Percentiles rank a stretch among this genome's conserved stretches.
phyloP scores from a whole-genome alignment of 2,329 filamentous ascomycete species.

The Diaporthe eres region DNA sequence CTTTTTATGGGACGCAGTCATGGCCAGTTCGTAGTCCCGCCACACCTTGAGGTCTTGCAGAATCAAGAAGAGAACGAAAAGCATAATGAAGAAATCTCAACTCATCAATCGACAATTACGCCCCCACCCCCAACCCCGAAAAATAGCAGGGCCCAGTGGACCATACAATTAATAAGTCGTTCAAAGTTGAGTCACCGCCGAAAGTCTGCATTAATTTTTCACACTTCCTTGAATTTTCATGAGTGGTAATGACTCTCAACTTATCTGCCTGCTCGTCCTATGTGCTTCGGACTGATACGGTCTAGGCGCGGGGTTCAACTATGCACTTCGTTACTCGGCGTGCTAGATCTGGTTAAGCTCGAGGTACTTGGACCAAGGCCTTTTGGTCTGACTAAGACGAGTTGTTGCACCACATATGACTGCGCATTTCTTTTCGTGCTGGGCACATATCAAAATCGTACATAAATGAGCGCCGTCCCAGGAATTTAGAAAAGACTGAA shows the following conservation, averaged over 20 bases:
- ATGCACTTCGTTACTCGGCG: too few relatives aligned
- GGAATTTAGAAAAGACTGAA: not conserved
- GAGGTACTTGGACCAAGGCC: not conserved
- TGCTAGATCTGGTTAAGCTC: slow-evolving; percentile 11
- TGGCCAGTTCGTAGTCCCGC: too few relatives aligned
- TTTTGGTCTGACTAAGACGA: slow-evolving; percentile 22
- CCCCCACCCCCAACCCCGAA: not conserved
- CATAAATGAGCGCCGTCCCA: not conserved
- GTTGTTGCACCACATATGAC: too few relatives aligned
- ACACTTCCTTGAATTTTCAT: not conserved
- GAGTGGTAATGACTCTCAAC: not conserved
- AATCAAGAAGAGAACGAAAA: too few relatives aligned
- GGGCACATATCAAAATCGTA: not conserved
- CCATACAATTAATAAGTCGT: not conserved
- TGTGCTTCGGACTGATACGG: not conserved
- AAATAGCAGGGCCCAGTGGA: not conserved
- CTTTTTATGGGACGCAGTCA: too few relatives aligned
- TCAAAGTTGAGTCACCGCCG: not conserved
- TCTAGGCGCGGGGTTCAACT: not conserved
- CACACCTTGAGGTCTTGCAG: too few relatives aligned
- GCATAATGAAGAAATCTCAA: too few relatives aligned
- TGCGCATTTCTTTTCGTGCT: not conserved
- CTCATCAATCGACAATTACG: not conserved
- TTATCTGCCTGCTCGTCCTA: not conserved
- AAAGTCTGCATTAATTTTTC: not conserved